A percentile compares a stretch with the other conserved stretches of the same genome.
phyloP scores from a whole-genome alignment of 2,329 filamentous ascomycete species.

The Alternaria gaisen region DNA sequence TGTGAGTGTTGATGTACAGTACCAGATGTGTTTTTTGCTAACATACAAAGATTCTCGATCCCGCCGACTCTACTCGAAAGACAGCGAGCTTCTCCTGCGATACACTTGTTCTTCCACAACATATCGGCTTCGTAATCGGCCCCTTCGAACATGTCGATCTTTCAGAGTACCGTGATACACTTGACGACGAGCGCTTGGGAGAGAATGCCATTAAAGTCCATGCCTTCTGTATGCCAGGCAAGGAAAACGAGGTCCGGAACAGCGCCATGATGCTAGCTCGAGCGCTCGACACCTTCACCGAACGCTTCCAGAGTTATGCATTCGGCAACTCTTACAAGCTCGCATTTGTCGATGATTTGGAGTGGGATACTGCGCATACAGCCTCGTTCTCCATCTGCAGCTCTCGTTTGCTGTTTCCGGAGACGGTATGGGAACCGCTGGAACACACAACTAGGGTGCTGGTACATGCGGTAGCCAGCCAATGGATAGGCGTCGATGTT shows the following conservation, averaged over 20 bases:
- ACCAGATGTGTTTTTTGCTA: constrained; percentile 11
- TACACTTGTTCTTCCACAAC: constrained; percentile 77
- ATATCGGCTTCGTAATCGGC: constrained; percentile 92
- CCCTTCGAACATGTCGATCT: constrained; percentile 95
- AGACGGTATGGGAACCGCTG: constrained; percentile 85
- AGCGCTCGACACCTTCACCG: constrained; percentile 89
- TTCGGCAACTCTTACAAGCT: constrained; percentile 87
- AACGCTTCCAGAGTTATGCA: constrained; percentile 88
- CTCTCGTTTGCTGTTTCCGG: constrained; percentile 82
- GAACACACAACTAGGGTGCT: constrained; percentile 82
- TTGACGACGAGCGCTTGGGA: constrained; percentile 90
- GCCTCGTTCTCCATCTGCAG: constrained; percentile 90
- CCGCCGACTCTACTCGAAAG: constrained; percentile 81
- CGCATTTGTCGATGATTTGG: constrained; percentile 91
- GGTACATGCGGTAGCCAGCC: constrained; percentile 83
- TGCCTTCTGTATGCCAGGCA: constrained; percentile 87
- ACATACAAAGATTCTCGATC: constrained; percentile 66
- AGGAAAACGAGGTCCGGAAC: constrained; percentile 82
- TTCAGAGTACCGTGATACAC: constrained; percentile 85
- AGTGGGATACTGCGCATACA: constrained; percentile 76
- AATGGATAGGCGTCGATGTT: constrained; percentile 95
- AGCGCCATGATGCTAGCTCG: constrained; percentile 83
- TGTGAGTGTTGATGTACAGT: constrained; percentile 41
- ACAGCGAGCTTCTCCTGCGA: constrained; percentile 82
- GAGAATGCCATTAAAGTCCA: constrained; percentile 88